Conservation (phyloP, 192 early-diverging fungal genomes). For the Pilobolus umbonatus region DNA sequence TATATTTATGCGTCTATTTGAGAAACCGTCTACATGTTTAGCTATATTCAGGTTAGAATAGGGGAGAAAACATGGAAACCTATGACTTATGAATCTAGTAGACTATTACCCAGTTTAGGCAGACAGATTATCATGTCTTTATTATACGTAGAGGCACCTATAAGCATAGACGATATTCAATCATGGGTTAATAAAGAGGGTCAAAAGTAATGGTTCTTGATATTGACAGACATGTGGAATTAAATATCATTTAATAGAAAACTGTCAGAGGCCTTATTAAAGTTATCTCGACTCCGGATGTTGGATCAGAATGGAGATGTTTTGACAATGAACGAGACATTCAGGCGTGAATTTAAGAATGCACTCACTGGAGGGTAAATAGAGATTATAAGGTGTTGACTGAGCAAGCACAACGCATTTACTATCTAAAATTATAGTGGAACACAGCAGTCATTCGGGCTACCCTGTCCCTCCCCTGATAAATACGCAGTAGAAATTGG, state of each 20-base stretch:
- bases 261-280: constrained; percentile 60
- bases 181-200: constrained; percentile 33
- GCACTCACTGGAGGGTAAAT: constrained; percentile 68
- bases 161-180: constrained; percentile 52
- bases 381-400: neutral
- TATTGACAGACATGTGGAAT: neutral
- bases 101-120: constrained; percentile 76
- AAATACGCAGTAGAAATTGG: constrained; percentile 62
- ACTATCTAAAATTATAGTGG: constrained; percentile 54
- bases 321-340: constrained; percentile 60
- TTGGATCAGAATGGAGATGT: constrained; percentile 47
- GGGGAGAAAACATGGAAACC: neutral
- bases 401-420: neutral
- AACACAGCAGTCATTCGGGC: constrained; percentile 83
- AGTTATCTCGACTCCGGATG: constrained; percentile 70
- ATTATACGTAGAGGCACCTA: constrained; percentile 65
- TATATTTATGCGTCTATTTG: constrained; percentile 76
- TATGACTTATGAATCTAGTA: constrained; percentile 8
- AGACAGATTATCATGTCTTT: constrained; percentile 89
- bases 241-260: constrained; percentile 34
- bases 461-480: constrained; percentile 52
- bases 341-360: constrained; percentile 63
- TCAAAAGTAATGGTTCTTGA: constrained; percentile 22
- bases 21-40: constrained; percentile 88
- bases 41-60: constrained; percentile 78